phyloP scores from a whole-genome alignment of 2,329 filamentous ascomycete genomes.

The Ophiognomonia clavigignenti-juglandacearum region DNA sequence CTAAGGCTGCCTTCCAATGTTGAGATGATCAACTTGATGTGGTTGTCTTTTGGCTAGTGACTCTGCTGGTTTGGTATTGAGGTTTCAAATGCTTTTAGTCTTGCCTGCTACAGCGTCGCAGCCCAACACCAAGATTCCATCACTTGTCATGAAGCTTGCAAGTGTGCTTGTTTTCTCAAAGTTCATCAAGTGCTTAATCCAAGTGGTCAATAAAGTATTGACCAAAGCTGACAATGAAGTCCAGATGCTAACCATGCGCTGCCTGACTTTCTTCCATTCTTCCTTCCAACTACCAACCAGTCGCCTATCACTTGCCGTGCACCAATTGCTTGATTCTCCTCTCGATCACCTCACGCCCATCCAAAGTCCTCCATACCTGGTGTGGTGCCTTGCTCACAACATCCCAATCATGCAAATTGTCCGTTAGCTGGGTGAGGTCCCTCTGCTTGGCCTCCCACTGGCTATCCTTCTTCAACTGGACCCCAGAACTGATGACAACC shows the following conservation, averaged over 20 bases:
- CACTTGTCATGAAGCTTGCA: too few relatives aligned
- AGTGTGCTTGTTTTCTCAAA: too few relatives aligned
- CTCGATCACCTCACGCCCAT: slow-evolving; percentile 73
- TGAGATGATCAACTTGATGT: too few relatives aligned
- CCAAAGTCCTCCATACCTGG: slow-evolving; percentile 73
- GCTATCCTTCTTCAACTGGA: slow-evolving; percentile 58
- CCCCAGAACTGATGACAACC: slow-evolving; percentile 77
- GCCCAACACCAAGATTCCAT: too few relatives aligned
- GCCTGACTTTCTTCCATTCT: too few relatives aligned
- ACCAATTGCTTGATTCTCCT: slow-evolving; percentile 71
- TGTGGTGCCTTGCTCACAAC: slow-evolving; percentile 80
- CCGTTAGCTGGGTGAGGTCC: slow-evolving; percentile 75
- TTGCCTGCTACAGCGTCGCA: too few relatives aligned
- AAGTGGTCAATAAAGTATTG: neutral
- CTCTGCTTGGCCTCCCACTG: slow-evolving; percentile 82
- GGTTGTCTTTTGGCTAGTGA: too few relatives aligned
- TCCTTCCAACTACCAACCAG: too few relatives aligned
- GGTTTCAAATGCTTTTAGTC: too few relatives aligned
- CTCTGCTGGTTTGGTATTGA: too few relatives aligned
- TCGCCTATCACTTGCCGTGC: slow-evolving; percentile 17
- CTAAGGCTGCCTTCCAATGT: too few relatives aligned
- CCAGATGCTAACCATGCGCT: neutral
- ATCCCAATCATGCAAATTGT: slow-evolving; percentile 78
- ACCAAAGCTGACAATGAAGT: neutral
- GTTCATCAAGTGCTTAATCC: too few relatives aligned